Evolutionary conservation across 2,329 filamentous ascomycete species (phyloP), one percentile per base, ranked within the genome.

Genomic region (Orbilia ellipsospora): DNA sequence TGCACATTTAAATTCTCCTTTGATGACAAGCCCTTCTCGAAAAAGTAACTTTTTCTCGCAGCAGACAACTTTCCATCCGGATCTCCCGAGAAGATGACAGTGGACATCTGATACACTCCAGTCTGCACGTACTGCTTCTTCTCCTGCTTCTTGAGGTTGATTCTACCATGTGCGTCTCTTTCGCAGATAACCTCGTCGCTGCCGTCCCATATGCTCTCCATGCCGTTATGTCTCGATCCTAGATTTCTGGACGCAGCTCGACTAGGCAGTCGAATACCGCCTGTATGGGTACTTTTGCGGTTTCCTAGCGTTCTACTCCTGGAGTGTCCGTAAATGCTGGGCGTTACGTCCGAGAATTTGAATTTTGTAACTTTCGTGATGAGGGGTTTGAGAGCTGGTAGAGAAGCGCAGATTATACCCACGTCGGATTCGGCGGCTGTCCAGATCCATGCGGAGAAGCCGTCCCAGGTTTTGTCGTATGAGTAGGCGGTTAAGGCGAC

Each of bases 401-500:
- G 45, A 1, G 73, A 77, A n/a, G 73, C 73, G 44, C 73, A 77
- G 15, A 77, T 77, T n/a, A 77, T 77, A 2, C 73, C 73, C 6
- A 77, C 67, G 42, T 77, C 73, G 36, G 66, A 77, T 36, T 77
- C 73, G 2, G 64, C 59, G 1, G 73, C 73, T 6, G 67, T 67
- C 73, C 73, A 77, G 45, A 77, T 77, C 73, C 73, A 77, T 7
- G 73, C 73, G 6, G 44, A 62, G n/a, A 77, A 77, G 1, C 73
- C 73, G 16, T 77, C 73, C 73, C 65, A 70, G 4, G 65, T 72
- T 51, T 62, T 68, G 16, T 72, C 73, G 54, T 77, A 72, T 5
- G 64, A 66, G 13, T 70, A 70, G 1, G 73, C 67, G 16, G 73
- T 72, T 52, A 51, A 45, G 48, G 66, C 63, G 26, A 77, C 66